A percentile compares a stretch with the other conserved stretches of the same genome.
Conservation (phyloP, 1,284 basidiomycete genomes). For the Apiotrichum siamense region DNA sequence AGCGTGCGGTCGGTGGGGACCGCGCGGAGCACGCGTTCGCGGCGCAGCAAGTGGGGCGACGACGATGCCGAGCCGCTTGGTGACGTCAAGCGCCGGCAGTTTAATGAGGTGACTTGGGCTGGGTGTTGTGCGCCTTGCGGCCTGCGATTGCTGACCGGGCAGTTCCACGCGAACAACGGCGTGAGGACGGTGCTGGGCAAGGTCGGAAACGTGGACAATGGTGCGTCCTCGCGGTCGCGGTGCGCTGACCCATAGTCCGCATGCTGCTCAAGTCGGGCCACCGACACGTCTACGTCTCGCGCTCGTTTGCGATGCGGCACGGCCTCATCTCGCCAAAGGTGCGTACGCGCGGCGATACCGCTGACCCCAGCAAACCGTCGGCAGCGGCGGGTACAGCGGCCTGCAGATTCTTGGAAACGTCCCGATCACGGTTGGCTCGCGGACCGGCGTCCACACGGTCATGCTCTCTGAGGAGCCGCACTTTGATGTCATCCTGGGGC, state of each 20-base stretch:
- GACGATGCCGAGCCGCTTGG: constrained; percentile 42
- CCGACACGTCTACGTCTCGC: constrained; percentile 88
- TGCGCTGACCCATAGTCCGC: constrained; percentile 53
- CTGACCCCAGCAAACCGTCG: constrained; percentile 33
- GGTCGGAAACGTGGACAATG: constrained; percentile 82
- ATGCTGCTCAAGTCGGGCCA: constrained; percentile 94
- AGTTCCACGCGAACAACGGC: constrained; percentile 82
- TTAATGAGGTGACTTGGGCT: constrained; percentile 27
- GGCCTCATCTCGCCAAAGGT: constrained; percentile 70
- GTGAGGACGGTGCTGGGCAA: constrained; percentile 87
- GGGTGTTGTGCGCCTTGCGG: too few species aligned
- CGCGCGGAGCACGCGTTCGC: constrained; percentile 22
- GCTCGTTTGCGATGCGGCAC: constrained; percentile 83
- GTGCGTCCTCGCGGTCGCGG: constrained; percentile 44
- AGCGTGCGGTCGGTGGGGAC: constrained; percentile 17
- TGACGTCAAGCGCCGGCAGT: constrained; percentile 33
- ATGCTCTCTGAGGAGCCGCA: constrained; percentile 85
- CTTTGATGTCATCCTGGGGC: constrained; percentile 91
- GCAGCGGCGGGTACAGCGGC: constrained; percentile 42
- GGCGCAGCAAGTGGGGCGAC: constrained; percentile 39
- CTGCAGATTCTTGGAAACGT: constrained; percentile 62
- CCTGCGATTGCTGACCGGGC: too few species aligned
- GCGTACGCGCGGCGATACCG: background rate
- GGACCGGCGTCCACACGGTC: constrained; percentile 51
- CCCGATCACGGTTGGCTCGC: constrained; percentile 55